Evolutionary conservation across 495 filamentous ascomycete genomes (phyloP).

Genomic region (Aspergillus sclerotiicarbonarius): DNA sequence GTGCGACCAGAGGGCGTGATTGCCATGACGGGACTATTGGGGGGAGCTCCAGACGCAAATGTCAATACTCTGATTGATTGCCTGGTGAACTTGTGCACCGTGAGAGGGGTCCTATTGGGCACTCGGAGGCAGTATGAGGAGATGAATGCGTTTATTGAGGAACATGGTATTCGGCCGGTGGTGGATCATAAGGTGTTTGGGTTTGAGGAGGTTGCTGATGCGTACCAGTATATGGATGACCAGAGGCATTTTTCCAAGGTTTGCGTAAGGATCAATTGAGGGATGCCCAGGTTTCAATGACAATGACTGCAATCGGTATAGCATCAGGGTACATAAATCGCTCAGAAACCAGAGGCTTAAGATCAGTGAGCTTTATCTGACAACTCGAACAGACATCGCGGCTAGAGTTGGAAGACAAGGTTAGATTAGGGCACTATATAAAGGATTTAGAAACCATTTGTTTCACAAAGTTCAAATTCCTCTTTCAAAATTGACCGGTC

Average conservation of each 20-base stretch:
- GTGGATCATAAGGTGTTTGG: conserved; percentile 55
- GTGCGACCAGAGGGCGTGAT: conserved; percentile 60
- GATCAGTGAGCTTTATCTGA: too few relatives aligned
- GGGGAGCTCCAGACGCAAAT: conserved; percentile 22
- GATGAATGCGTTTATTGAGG: conserved; percentile 55
- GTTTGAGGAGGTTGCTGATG: conserved; percentile 48
- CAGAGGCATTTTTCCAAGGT: conserved; percentile 72
- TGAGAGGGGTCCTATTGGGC: conserved; percentile 45
- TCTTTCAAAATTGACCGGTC: too few relatives aligned
- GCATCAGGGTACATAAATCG: too few relatives aligned
- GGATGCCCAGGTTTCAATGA: too few relatives aligned
- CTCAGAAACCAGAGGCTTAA: too few relatives aligned
- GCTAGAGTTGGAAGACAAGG: too few relatives aligned
- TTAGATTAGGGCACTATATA: too few relatives aligned
- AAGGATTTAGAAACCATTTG: too few relatives aligned
- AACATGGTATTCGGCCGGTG: conserved; percentile 55
- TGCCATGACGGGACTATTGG: conserved; percentile 52
- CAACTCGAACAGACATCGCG: too few relatives aligned
- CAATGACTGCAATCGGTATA: too few relatives aligned
- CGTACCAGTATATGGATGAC: conserved; percentile 48
- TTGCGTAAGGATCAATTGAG: conserved; percentile 52
- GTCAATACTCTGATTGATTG: conserved; percentile 32
- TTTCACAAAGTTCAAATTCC: too few relatives aligned
- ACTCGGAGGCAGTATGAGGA: conserved; percentile 51
- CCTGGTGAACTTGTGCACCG: conserved; percentile 36